Evolutionary conservation across 805 yeast genomes (phyloP).

Genomic region (Monosporozyma unispora): DNA sequence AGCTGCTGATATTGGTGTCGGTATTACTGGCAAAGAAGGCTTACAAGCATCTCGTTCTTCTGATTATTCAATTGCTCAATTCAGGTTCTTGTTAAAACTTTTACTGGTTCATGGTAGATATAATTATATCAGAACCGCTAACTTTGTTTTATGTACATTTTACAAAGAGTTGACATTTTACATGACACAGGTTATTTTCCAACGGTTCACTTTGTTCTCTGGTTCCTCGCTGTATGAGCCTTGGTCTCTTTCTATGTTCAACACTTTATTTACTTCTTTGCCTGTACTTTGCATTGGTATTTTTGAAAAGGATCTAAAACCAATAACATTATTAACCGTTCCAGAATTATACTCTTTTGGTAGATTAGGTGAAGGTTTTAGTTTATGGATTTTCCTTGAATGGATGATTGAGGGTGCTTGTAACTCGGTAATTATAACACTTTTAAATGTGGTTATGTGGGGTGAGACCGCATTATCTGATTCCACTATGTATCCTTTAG

Average conservation of each 20-base stretch:
- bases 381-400: conserved; percentile 52
- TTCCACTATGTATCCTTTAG: conserved; percentile 73
- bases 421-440: conserved; percentile 64
- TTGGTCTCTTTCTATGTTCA: conserved; percentile 96
- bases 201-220: conserved; percentile 76
- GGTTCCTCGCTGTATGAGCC: conserved; percentile 91
- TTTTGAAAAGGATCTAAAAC: conserved; percentile 83
- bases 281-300: conserved; percentile 92
- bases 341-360: conserved; percentile 86
- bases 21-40: conserved; percentile 96
- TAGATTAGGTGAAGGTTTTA: conserved; percentile 63
- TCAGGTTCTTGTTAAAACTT: conserved; percentile 71
- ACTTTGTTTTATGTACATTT: conserved; percentile 86
- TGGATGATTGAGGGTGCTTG: conserved; percentile 76
- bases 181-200: conserved; percentile 79
- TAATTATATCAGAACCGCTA: conserved; percentile 85
- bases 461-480: conserved; percentile 62
- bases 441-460: conserved; percentile 58
- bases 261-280: conserved; percentile 86
- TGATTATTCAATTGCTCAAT: conserved; percentile 93
- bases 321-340: conserved; percentile 80
- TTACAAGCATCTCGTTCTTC: conserved; percentile 93
- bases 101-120: conserved; percentile 92
- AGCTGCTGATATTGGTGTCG: conserved; percentile 95
- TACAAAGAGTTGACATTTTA: conserved; percentile 90